Evolutionary conservation across 495 filamentous ascomycete genomes (phyloP), one percentile per base, ranked within the genome.

Genomic region (Lasiosphaeria hispida): DNA sequence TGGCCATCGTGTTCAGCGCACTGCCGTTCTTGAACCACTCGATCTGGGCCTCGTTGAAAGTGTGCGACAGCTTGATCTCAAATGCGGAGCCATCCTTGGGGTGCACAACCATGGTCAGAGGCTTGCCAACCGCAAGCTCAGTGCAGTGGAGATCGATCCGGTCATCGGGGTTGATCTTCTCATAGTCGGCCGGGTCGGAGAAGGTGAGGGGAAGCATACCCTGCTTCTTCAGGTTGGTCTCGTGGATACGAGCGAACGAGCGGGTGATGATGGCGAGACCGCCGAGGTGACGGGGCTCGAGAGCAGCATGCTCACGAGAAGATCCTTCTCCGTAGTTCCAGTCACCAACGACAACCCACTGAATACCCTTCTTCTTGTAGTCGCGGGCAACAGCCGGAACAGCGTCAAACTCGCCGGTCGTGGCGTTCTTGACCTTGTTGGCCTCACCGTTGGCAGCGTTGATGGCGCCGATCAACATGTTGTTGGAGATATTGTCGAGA

Each of bases 221-320:
- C 84, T 98, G 94, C 87, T 98, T 98, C 90, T 98, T 98, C 80
- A 98, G 78, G 84, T 98, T 98, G 80, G 94, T 98, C 82, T 98
- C 94, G 84, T 98, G 94, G 72, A 98, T 98, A 88, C 94, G 95
- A 69, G 94, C 94, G 73, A 98, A 98, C 66, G 84, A 88, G 70
- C 90, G 86, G 73, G 89, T 92, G 76, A 98, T 95, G 84, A 98
- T 95, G 66, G 95, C 94, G 63, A 97, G 84, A 74, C 92, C 94
- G 62, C 94, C 94, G 55, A 98, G 89, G 80, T 97, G 94, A 69
- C 94, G 87, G 70, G 94, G 94, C 82, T 98, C 95, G 40, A 98
- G 85, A 69, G 94, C 94, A 57, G 94, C 94, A 75, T 98, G 94
- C 82, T 98, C 94, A 81, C 94, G 90, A 45, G 94, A 97, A 70